These are phyloP conservation scores for Globisporangium alternatum DNA, from an alignment of 352 stramenopile genomes.

Conservation along the genomic window DNA sequence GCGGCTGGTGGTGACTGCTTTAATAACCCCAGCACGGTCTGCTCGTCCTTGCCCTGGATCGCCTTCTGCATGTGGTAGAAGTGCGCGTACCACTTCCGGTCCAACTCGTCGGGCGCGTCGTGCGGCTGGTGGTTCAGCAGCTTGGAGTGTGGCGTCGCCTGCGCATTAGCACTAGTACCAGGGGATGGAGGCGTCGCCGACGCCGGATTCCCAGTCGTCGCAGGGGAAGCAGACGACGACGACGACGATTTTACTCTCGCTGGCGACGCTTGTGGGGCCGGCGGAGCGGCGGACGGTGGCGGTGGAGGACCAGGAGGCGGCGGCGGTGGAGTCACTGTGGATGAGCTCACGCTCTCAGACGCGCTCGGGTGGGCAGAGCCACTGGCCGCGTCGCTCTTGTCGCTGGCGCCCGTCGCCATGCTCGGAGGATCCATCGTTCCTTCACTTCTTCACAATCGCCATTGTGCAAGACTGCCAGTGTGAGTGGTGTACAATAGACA, in stretches of 20 bases:
- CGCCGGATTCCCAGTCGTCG: constrained; percentile 6
- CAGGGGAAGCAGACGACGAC: not conserved
- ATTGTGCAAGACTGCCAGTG: not conserved
- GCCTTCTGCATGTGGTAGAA: constrained; percentile 86
- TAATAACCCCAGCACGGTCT: constrained; percentile 43
- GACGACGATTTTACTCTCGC: constrained; percentile 16
- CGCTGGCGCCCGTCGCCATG: not conserved
- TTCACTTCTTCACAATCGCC: not conserved
- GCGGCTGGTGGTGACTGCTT: constrained; percentile 44
- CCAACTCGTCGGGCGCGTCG: constrained; percentile 73
- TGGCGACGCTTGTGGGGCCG: constrained; percentile 11
- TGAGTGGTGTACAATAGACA: not conserved
- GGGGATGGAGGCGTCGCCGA: constrained; percentile 31
- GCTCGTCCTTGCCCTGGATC: constrained; percentile 71
- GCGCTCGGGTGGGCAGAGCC: not conserved
- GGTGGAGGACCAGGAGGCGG: constrained; percentile 35
- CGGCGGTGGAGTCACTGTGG: constrained; percentile 24
- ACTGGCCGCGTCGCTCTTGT: not conserved
- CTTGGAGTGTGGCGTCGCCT: constrained; percentile 57
- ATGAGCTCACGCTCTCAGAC: not conserved
- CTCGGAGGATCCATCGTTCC: constrained; percentile 8
- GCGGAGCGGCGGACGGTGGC: constrained; percentile 23
- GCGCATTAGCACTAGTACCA: constrained; percentile 18
- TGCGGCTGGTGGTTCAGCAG: constrained; percentile 69
- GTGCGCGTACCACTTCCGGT: constrained; percentile 85